Evolutionary conservation across 257 asterid genomes (phyloP), one percentile per base, ranked within the genome.

Genomic region (Fraxinus pennsylvanica): DNA sequence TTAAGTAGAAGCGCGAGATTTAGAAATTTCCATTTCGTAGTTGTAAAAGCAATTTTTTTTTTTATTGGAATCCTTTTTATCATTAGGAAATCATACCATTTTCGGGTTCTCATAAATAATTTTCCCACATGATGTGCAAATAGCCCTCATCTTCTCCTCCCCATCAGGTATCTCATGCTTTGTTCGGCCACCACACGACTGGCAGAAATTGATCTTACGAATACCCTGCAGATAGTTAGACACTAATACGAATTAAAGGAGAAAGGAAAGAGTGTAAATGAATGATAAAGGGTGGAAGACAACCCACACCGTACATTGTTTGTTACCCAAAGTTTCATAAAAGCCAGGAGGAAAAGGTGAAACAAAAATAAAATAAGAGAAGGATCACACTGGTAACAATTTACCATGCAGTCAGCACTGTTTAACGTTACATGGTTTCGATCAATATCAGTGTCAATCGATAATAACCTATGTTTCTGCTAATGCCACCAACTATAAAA

Each of bases 81-180:
- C 29, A 27, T 29, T 39, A 21, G 29, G 36, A 65, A 76, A 33
- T 30, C 88, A 86, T 84, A 91, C 99, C 97, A 95, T 93, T 88
- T 95, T 95, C n/a, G 99, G 99, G 81, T 95, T 95, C 88, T 92
- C 99, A 52, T 95, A 95, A 33, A 88, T 76, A 72, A 92, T 85
- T 82, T 80, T 89, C 74, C 94, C 94, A 79, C 98, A 95, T 9
- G 38, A 67, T 30, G 98, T 89, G 89, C 98, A 95, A 74, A 95
- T 86, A 77, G 97, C 98, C 85, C 99, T 86, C 45, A 73, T 76
- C 81, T 89, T 92, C 78, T 95, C 98, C 81, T 93, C 99, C 77
- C 99, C 99, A 71, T 89, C 89, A 43, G 98, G 98, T 85, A 88
- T 85, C 88, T 90, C 98, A 30, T 92, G 89, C 91, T 92, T 95